Evolutionary conservation across 768 basidiomycete genomes (phyloP), one percentile per base, ranked within the genome.

Genomic region (Boletus rubescentipes): DNA sequence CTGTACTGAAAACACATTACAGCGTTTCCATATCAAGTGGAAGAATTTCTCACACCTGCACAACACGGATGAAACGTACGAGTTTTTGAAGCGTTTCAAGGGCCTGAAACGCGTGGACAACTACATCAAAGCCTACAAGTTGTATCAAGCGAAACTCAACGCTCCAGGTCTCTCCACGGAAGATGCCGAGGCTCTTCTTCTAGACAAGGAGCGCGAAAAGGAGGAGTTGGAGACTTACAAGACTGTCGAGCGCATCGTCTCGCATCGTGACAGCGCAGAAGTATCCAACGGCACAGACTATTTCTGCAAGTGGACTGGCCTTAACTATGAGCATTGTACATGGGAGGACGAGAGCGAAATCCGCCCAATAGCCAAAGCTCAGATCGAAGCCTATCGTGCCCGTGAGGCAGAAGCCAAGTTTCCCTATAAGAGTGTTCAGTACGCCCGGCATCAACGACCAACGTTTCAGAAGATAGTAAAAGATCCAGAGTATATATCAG

Each of bases 11-110:
- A 30, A 39, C 50, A 51, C 23, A 48, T 55, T 61, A 4, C 66
- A 97, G 94, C 93, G 94, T 47, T 99, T 89, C 78, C 93, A 98
- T 69, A 94, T 99, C 78, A 99, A 99, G 73, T 99, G 97, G 97
- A 98, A 98, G 73, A 86, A 85, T 62, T 98, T 94, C 72, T 97
- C 94, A 10, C 96, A 98, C 69, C 80, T 98, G 15, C 97, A 98
- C 77, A 98, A 99, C 67, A 99, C 97, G n/a, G 96, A 98, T 68
- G 97, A 99, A 73, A 87, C 87, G 15, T 97, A 98, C 76, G 87
- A 93, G 67, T 98, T 96, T 72, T 77, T 98, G 54, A 98, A 96
- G 72, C 84, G 89, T 23, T 98, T 89, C 82, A 91, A 87, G 68
- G 97, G 97, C 26, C 79, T 97, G 61, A 98, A 98, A 72, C 91